These are phyloP conservation scores for Wolfiporia cocos DNA, from an alignment of 1,284 basidiomycete genomes.

Conservation along the genomic window DNA sequence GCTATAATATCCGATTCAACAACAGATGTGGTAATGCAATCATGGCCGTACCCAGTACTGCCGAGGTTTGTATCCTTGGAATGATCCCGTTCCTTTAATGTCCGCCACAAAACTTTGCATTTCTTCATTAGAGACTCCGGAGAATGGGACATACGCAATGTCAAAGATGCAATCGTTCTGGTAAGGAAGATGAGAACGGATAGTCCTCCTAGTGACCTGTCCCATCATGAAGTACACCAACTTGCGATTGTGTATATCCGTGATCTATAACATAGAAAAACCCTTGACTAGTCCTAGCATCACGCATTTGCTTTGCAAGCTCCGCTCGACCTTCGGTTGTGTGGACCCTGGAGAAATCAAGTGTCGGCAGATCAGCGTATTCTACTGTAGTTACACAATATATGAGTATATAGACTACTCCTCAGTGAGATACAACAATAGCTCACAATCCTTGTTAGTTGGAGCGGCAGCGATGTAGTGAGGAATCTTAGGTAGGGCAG, in stretches of 20 bases:
- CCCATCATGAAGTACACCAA: too few relatives aligned
- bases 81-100: slow-evolving; percentile 43
- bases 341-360: slow-evolving; percentile 53
- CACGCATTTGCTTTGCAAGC: slow-evolving; percentile 37
- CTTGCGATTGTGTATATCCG: slow-evolving; percentile 43
- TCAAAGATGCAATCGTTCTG: slow-evolving; percentile 48
- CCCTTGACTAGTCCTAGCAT: slow-evolving; percentile 55
- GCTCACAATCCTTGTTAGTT: slow-evolving; percentile 20
- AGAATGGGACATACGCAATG: slow-evolving; percentile 55
- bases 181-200: neutral
- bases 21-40: slow-evolving; percentile 41
- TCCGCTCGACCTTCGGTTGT: slow-evolving; percentile 39
- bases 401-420: neutral
- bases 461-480: slow-evolving; percentile 18
- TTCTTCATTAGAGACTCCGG: slow-evolving; percentile 44
- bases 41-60: slow-evolving; percentile 51
- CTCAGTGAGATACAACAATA: slow-evolving; percentile 4
- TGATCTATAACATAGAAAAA: slow-evolving; percentile 64
- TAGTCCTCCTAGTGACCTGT: slow-evolving; percentile 14
- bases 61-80: slow-evolving; percentile 51
- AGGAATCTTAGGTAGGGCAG: slow-evolving; percentile 9
- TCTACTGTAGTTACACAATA: slow-evolving; percentile 37
- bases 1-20: slow-evolving; percentile 29
- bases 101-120: slow-evolving; percentile 44
- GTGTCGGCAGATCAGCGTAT: slow-evolving; percentile 60